Percentiles rank a stretch among this genome's conserved stretches.
Conservation (phyloP, 73 alveolate species). For the Stentor roeselii region DNA sequence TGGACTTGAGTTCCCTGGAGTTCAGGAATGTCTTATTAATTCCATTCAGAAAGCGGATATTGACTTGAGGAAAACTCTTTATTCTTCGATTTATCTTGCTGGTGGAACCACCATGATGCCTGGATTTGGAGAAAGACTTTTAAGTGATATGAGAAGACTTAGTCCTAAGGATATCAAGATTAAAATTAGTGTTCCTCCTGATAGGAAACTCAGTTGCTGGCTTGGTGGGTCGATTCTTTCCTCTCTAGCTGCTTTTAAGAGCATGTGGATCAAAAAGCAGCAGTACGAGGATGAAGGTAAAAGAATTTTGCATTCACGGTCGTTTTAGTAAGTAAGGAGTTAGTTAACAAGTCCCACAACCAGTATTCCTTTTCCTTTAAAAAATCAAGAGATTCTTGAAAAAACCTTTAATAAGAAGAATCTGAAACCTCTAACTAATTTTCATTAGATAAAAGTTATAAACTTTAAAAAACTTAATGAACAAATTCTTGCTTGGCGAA, state of each 20-base stretch:
- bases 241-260: slow-evolving; percentile 68
- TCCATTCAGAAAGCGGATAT: slow-evolving; percentile 67
- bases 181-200: slow-evolving; percentile 62
- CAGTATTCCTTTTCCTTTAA: too few species aligned
- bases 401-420: too few species aligned
- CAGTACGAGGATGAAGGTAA: slow-evolving; percentile 80
- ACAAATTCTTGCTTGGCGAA: too few species aligned
- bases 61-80: slow-evolving; percentile 62
- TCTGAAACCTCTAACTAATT: too few species aligned
- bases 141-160: slow-evolving; percentile 49
- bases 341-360: too few species aligned
- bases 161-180: slow-evolving; percentile 76
- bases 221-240: slow-evolving; percentile 80
- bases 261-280: slow-evolving; percentile 83
- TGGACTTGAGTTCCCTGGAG: slow-evolving; percentile 68
- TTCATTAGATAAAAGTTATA: too few species aligned
- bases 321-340: neutral
- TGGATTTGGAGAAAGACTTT: slow-evolving; percentile 76
- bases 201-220: slow-evolving; percentile 74
- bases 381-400: too few species aligned
- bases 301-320: neutral
- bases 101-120: slow-evolving; percentile 58
- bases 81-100: slow-evolving; percentile 36
- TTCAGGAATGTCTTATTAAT: slow-evolving; percentile 59
- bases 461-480: too few species aligned